Percentiles rank a stretch among this genome's conserved stretches.
Evolutionary conservation across 2,329 filamentous ascomycete species (phyloP).

Genomic region (Pyricularia sp.): DNA sequence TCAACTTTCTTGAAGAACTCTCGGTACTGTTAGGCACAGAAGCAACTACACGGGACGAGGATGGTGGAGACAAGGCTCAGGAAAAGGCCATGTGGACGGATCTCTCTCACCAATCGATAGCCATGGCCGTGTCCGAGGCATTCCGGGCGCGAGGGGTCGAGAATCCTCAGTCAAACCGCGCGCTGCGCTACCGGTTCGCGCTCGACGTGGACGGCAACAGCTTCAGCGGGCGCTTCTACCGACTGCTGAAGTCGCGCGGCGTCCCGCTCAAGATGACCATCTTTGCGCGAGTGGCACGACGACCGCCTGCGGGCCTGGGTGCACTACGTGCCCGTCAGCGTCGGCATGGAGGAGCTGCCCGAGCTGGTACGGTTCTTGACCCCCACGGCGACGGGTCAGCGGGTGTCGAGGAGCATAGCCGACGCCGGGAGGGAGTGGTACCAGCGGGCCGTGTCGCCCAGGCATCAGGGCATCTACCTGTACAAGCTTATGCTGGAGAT

Average conservation of each 20-base stretch:
- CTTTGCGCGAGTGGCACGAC: slow-evolving; percentile 40
- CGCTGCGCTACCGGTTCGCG: slow-evolving; percentile 24
- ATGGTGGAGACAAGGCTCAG: no score
- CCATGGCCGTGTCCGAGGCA: background rate
- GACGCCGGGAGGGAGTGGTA: slow-evolving; percentile 41
- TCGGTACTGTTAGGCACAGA: background rate
- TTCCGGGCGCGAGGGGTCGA: background rate
- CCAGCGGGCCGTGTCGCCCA: slow-evolving; percentile 35
- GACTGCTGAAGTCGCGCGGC: slow-evolving; percentile 29
- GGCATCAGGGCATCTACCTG: slow-evolving; percentile 45
- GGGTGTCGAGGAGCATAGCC: slow-evolving; percentile 35
- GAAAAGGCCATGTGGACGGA: background rate
- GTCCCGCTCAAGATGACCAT: slow-evolving; percentile 34
- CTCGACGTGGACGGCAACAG: slow-evolving; percentile 42
- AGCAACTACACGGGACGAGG: background rate
- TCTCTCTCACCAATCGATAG: background rate
- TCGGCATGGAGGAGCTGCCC: slow-evolving; percentile 32
- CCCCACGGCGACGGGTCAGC: slow-evolving; percentile 29
- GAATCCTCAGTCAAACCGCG: background rate
- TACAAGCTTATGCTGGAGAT: slow-evolving; percentile 48
- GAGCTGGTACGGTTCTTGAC: slow-evolving; percentile 32
- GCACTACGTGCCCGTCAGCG: slow-evolving; percentile 38
- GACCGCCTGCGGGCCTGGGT: slow-evolving; percentile 38
- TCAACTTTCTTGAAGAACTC: background rate
- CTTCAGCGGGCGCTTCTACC: slow-evolving; percentile 36